Evolutionary conservation across 176 grass and related monocot genomes (phyloP).

Genomic region (Ensete glaucum): DNA sequence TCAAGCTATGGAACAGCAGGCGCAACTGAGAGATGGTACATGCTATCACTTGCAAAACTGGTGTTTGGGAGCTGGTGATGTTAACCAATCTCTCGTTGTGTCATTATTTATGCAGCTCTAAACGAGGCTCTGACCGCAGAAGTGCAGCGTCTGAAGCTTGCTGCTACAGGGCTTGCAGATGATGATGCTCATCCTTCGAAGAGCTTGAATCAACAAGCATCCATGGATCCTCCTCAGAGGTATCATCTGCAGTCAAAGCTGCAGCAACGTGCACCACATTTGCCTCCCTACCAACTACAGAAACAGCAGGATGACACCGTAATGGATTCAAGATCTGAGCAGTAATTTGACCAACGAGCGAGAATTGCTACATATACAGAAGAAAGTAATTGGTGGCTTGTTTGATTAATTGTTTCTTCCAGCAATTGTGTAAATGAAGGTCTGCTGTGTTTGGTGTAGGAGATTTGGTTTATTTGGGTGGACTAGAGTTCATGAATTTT

Average conservation of each 20-base stretch:
- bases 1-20: constrained; percentile 94
- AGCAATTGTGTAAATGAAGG: too few species aligned
- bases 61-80: not conserved
- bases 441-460: too few species aligned
- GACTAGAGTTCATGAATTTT: too few species aligned
- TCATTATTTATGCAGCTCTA: constrained; percentile 35
- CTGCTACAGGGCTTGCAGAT: constrained; percentile 28
- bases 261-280: constrained; percentile 35
- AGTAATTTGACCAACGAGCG: not conserved
- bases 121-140: constrained; percentile 81
- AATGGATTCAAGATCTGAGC: constrained; percentile 37
- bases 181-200: constrained; percentile 38
- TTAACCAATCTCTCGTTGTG: not conserved
- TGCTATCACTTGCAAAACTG: not conserved
- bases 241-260: constrained; percentile 40
- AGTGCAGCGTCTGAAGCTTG: constrained; percentile 77
- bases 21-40: constrained; percentile 85
- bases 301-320: constrained; percentile 37
- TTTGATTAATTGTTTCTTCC: too few species aligned
- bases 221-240: constrained; percentile 49
- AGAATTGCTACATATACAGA: not conserved
- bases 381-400: not conserved
- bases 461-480: too few species aligned
- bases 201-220: constrained; percentile 42
- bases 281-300: constrained; percentile 56